These are phyloP conservation scores for Fusarium sp. DNA, from an alignment of 2,329 filamentous ascomycete species.

Conservation along the genomic window DNA sequence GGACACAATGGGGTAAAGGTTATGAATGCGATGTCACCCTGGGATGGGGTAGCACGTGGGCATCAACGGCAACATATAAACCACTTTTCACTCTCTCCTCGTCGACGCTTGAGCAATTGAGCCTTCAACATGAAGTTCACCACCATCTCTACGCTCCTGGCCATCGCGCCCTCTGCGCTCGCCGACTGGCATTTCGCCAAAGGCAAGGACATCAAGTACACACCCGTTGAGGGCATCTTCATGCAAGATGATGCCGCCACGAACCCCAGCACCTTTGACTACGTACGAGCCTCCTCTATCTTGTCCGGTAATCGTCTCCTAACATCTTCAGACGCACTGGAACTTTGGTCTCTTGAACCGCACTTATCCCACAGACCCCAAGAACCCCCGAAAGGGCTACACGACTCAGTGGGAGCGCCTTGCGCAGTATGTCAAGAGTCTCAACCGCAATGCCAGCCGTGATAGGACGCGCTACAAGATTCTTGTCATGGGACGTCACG, in stretches of 20 bases:
- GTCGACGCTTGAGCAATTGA: background rate
- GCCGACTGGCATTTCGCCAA: conserved; percentile 48
- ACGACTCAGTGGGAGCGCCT: conserved; percentile 74
- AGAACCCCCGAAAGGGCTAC: conserved; percentile 47
- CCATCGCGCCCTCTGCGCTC: conserved; percentile 42
- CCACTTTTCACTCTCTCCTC: background rate
- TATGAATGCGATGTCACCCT: conserved; percentile 24
- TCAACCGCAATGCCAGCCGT: conserved; percentile 59
- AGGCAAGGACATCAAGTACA: conserved; percentile 63
- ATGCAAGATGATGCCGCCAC: conserved; percentile 69
- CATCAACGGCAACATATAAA: conserved; percentile 20
- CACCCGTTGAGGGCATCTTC: conserved; percentile 69
- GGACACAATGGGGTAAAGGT: background rate
- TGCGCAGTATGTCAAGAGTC: conserved; percentile 61
- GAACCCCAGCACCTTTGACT: conserved; percentile 67
- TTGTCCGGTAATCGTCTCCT: background rate
- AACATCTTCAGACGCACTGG: conserved; percentile 56
- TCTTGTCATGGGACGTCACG: conserved; percentile 74
- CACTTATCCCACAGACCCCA: conserved; percentile 65
- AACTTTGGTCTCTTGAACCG: conserved; percentile 74
- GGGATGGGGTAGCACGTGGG: background rate
- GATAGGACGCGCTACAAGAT: conserved; percentile 68
- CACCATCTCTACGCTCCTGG: conserved; percentile 43
- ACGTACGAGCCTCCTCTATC: conserved; percentile 56
- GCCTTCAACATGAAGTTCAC: conserved; percentile 47